phyloP scores from a whole-genome alignment of 1,139 yeast species.

The Lizanozyma gosingica region DNA sequence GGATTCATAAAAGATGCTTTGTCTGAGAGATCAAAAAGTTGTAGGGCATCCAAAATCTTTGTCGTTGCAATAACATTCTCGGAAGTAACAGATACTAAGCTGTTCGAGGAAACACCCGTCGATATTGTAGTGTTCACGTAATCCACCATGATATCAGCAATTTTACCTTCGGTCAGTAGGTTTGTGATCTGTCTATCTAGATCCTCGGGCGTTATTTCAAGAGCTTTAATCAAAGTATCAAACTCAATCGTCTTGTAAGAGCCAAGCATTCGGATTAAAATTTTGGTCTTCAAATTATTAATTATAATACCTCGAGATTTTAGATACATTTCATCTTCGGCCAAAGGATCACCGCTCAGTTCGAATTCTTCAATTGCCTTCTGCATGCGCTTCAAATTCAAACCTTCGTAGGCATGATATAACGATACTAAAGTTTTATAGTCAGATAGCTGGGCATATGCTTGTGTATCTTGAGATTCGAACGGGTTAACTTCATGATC shows the following conservation, averaged over 20 bases:
- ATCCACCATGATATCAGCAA: background rate
- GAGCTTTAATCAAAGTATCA: constrained; percentile 15
- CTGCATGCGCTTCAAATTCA: constrained; percentile 17
- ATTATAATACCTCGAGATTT: constrained; percentile 19
- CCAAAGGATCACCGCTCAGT: constrained; percentile 14
- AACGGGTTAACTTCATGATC: constrained; percentile 63
- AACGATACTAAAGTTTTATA: constrained; percentile 21
- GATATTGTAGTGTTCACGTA: background rate
- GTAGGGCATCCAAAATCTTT: background rate
- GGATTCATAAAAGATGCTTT: background rate
- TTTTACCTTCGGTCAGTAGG: constrained; percentile 7
- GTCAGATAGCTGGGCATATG: constrained; percentile 30
- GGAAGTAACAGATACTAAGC: background rate
- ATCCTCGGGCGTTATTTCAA: constrained; percentile 9
- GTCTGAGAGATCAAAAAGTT: background rate
- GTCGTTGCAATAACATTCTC: background rate
- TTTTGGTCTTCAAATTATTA: constrained; percentile 22
- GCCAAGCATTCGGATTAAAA: constrained; percentile 19
- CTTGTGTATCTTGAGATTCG: constrained; percentile 49
- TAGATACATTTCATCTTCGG: constrained; percentile 22
- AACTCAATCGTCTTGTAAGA: constrained; percentile 23
- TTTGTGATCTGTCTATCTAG: constrained; percentile 5
- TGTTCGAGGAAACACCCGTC: background rate
- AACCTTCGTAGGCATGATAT: constrained; percentile 23
- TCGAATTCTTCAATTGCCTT: constrained; percentile 10